These are phyloP conservation scores for Lomentospora prolificans DNA, from an alignment of 2,329 filamentous ascomycete species.

Conservation along the genomic window DNA sequence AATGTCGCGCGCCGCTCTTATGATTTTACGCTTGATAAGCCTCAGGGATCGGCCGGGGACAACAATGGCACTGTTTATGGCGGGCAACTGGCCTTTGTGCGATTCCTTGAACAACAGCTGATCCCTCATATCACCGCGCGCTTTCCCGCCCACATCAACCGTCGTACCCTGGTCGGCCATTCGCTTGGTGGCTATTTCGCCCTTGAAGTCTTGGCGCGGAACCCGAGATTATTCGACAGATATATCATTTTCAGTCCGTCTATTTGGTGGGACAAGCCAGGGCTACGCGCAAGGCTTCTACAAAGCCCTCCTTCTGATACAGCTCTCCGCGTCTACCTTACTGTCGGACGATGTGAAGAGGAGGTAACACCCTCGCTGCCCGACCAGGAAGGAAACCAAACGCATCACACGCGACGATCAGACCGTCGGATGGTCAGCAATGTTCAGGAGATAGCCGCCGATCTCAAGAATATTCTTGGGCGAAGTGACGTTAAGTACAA, in stretches of 20 bases:
- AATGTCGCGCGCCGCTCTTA: not conserved
- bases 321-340: not conserved
- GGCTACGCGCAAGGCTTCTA: not conserved
- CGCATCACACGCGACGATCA: not conserved
- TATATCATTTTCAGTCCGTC: not conserved
- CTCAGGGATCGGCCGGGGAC: not conserved
- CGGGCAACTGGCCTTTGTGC: not conserved
- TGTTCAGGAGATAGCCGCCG: not conserved
- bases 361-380: not conserved
- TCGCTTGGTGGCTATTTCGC: not conserved
- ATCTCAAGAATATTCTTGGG: not conserved
- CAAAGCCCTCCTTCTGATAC: not conserved
- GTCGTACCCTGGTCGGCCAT: not conserved
- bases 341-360: not conserved
- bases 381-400: not conserved
- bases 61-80: not conserved
- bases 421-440: not conserved
- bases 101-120: not conserved
- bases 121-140: not conserved
- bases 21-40: not conserved
- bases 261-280: not conserved
- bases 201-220: not conserved
- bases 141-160: not conserved
- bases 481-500: not conserved
- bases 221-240: not conserved